Percentiles rank a stretch among this genome's conserved stretches.
Evolutionary conservation across 208 protist species (phyloP).

Genomic region (Acanthamoeba lenticulata): DNA sequence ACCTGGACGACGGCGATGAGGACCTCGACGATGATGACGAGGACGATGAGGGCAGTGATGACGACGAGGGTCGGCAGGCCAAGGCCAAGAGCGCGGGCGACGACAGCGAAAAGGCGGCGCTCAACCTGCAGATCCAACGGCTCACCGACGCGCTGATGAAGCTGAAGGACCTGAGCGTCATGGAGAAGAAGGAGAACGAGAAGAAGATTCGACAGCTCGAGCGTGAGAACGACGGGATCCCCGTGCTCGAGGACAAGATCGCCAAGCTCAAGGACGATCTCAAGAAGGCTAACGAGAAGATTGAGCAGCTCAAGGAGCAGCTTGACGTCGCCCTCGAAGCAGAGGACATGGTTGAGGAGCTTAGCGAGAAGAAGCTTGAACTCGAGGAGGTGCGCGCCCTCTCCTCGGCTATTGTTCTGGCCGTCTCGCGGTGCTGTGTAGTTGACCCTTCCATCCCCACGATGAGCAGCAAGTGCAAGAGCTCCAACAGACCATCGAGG

Average conservation of each 20-base stretch:
- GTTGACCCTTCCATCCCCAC: too few relatives aligned
- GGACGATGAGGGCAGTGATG: neutral
- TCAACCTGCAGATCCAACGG: slow-evolving; percentile 40
- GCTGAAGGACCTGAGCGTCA: slow-evolving; percentile 67
- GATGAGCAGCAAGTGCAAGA: slow-evolving; percentile 58
- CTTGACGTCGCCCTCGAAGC: slow-evolving; percentile 61
- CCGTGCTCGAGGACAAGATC: slow-evolving; percentile 63
- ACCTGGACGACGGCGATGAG: neutral
- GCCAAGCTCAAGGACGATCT: slow-evolving; percentile 65
- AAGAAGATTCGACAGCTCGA: slow-evolving; percentile 59
- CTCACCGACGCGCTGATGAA: slow-evolving; percentile 68
- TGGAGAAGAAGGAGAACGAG: slow-evolving; percentile 65
- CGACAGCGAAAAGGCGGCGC: neutral
- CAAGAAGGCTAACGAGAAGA: slow-evolving; percentile 60
- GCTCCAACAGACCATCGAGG: slow-evolving; percentile 50
- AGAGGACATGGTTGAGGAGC: slow-evolving; percentile 67
- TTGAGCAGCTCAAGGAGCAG: slow-evolving; percentile 61
- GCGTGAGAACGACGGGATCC: slow-evolving; percentile 62
- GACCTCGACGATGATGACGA: neutral
- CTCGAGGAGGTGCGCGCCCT: slow-evolving; percentile 54
- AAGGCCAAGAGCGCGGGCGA: neutral
- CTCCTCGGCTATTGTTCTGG: neutral
- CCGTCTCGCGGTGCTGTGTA: too few relatives aligned
- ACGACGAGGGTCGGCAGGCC: neutral
- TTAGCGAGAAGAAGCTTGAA: slow-evolving; percentile 64